Evolutionary conservation across 2,329 filamentous ascomycete species (phyloP).

Genomic region (Byssoonygena ceratinophila): DNA sequence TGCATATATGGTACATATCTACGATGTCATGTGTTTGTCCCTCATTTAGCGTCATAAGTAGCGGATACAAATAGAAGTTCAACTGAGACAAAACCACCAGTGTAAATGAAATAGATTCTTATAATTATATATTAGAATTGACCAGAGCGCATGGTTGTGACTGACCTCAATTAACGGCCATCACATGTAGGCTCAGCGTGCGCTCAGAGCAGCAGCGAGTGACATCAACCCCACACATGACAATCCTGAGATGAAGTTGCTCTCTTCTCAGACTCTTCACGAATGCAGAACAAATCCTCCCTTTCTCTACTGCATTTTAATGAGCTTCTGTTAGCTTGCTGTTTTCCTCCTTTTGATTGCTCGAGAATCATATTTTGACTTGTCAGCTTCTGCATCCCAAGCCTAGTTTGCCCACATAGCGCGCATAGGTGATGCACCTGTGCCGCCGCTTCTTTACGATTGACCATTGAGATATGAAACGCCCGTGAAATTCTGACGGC

Average conservation of each 20-base stretch:
- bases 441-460: not conserved
- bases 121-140: not conserved
- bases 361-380: not conserved
- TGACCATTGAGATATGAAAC: not conserved
- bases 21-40: not conserved
- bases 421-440: not conserved
- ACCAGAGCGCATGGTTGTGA: not conserved
- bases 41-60: not conserved
- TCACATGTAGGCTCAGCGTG: not conserved
- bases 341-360: not conserved
- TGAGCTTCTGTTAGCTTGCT: not conserved
- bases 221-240: constrained; percentile 8
- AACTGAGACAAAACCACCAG: not conserved
- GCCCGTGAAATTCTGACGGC: not conserved
- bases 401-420: constrained; percentile 3
- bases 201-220: not conserved
- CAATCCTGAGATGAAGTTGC: not conserved
- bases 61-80: not conserved
- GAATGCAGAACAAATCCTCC: not conserved
- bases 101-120: not conserved
- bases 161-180: not conserved
- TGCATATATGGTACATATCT: not conserved
- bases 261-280: not conserved
- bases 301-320: not conserved
- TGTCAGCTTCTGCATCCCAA: not conserved